phyloP scores from a whole-genome alignment of 805 yeast genomes.

The Blastobotrys chiropterorum region DNA sequence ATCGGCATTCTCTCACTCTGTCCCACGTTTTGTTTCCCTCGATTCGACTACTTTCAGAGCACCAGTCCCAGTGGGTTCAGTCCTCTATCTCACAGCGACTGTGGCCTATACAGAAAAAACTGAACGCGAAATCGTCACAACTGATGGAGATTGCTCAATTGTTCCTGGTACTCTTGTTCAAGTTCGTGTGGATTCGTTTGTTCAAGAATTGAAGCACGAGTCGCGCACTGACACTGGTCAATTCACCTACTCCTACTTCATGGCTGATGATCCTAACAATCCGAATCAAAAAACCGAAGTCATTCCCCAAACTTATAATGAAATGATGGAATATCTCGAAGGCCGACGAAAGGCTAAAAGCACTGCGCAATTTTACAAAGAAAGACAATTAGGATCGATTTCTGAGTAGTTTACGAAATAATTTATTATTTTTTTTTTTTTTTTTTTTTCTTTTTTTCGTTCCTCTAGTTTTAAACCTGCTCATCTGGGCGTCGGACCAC shows the following conservation, averaged over 20 bases:
- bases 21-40: constrained; percentile 82
- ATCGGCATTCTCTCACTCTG: constrained; percentile 77
- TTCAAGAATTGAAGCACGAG: constrained; percentile 58
- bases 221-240: constrained; percentile 71
- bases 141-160: constrained; percentile 4
- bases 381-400: constrained; percentile 30
- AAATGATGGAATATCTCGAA: constrained; percentile 86
- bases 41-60: constrained; percentile 89
- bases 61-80: constrained; percentile 95
- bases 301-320: constrained; percentile 80
- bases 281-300: constrained; percentile 50
- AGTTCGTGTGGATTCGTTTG: constrained; percentile 80
- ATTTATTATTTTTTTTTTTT: too few species aligned
- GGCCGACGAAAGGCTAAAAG: constrained; percentile 87
- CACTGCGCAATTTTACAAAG: constrained; percentile 61
- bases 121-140: constrained; percentile 27
- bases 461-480: neutral
- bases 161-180: constrained; percentile 72
- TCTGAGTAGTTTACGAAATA: neutral
- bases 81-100: constrained; percentile 71
- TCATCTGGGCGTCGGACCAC: neutral
- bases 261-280: constrained; percentile 38
- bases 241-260: constrained; percentile 84
- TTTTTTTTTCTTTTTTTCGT: too few species aligned
- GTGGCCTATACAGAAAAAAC: constrained; percentile 84